Evolutionary conservation across 495 filamentous ascomycete species (phyloP), one percentile per base, ranked within the genome.

Genomic region (Neurospora cerealis): DNA sequence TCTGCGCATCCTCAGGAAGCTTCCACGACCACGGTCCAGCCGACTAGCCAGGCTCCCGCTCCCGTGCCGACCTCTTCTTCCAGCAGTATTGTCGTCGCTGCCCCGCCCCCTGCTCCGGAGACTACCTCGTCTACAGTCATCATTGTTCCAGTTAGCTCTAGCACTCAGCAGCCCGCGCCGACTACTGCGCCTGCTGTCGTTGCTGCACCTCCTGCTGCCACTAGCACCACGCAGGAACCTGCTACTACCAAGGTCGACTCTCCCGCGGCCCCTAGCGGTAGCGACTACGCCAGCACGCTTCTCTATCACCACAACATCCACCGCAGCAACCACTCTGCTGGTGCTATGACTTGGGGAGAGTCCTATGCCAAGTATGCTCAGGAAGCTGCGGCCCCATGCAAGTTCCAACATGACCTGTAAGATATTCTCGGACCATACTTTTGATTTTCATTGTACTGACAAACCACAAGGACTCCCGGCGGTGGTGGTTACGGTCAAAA

Each of bases 401-500:
- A 85, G 10, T 97, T 95, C 76, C 81, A 81, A 46, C 94, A 97
- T 78, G 88, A 94, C 79, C 88, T 88, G 92, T 95, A 89, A 84
- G 93, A 86, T 69, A 71, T n/a, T 2, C 46, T 54, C 17, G 38
- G 40, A 21, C 38, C 66, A 15, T 19, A n/a, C 11, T 44, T n/a
- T 13, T 15, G 0, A 17, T 38, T 19, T 42, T 13, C 13, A 39
- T 4, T 28, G 40, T 48, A 73, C 79, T 75, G 66, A 78, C 74
- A 21, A 37, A 19, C 0, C 66, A 5, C 3, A 40, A 87, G 84
- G 73, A 71, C 72, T 39, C 85, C 89, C 44, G 86, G 86, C 75
- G 88, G 87, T 54, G 88, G 88, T 71, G 86, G 86, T 54, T 95
- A 96, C 77, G 94, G 94, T 70, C 94, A 97, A 83, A 97, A 97